Evolutionary conservation across 1,284 basidiomycete species (phyloP), one percentile per base, ranked within the genome.

Genomic region (Sphaerobolus stellatus): DNA sequence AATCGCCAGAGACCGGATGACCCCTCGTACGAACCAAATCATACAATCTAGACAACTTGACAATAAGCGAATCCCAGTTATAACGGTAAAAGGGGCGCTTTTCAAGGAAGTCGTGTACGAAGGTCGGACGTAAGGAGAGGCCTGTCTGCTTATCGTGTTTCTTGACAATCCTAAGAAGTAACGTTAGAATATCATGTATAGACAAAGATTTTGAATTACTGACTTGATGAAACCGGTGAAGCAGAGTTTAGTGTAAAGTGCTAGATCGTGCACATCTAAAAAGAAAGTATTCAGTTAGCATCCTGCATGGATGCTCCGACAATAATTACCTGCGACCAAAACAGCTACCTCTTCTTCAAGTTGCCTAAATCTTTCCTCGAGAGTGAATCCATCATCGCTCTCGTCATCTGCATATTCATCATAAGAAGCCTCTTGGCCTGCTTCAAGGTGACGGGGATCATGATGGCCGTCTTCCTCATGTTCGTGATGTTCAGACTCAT

Each of bases 211-310:
- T 28, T 13, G 24, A 31, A 30, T 20, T 13, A 67, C 82, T 52
- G 62, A 88, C 87, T 99, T 99, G 81, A 98, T 91, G 73, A 99
- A 99, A 8, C 97, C 97, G 1, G 97, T 96, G 68, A 92, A 94
- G 71, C 98, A 98, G 60, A 98, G 82, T 72, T 98, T 98, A 5
- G 91, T 90, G 71, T 94, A 96, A 52, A 96, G 75, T 11, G 96
- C 95, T 27, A 99, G 80, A 71, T 99, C 97, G 68, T 99, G 97
- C 7, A 99, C 96, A 66, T 99, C 97, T 54, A 25, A n/a, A 33
- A 5, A 13, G 6, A 27, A n/a, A 22, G 27, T 14, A 48, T 48
- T 29, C 30, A 18, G 24, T 48, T 16, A 31, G 28, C 27, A 52
- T 30, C n/a, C n/a, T n/a, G n/a, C 34, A 43, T 7, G 11, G 38